Conservation (phyloP, 1,284 basidiomycete species). For the Lentinula novae-zelandiae region DNA sequence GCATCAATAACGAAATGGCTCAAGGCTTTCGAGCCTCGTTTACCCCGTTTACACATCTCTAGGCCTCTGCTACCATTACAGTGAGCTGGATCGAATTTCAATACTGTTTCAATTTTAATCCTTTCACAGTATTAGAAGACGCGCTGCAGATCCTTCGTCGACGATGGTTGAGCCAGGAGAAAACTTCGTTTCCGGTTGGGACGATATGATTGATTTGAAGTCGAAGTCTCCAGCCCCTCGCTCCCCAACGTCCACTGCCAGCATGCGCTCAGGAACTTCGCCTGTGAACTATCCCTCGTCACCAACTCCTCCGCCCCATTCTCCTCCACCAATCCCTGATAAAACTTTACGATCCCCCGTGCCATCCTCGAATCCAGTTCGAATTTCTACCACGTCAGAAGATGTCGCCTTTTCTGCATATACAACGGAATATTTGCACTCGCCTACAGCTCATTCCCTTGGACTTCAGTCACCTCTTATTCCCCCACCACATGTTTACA, state of each 20-base stretch:
- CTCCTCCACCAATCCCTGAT: neutral
- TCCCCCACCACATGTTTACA: slow-evolving; percentile 20
- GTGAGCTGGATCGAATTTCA: slow-evolving; percentile 10
- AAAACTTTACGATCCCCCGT: neutral
- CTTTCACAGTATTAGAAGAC: slow-evolving; percentile 13
- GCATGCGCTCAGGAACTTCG: neutral
- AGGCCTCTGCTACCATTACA: slow-evolving; percentile 10
- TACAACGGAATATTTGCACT: slow-evolving; percentile 42
- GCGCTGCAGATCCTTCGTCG: slow-evolving; percentile 11
- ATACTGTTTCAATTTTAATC: neutral
- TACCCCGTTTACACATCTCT: neutral
- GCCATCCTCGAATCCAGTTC: slow-evolving; percentile 4
- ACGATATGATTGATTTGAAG: slow-evolving; percentile 42
- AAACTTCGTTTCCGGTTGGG: slow-evolving; percentile 50
- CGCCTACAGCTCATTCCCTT: slow-evolving; percentile 33
- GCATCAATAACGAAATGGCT: neutral
- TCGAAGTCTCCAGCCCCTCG: slow-evolving; percentile 15
- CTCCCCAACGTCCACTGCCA: slow-evolving; percentile 8
- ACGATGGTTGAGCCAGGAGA: slow-evolving; percentile 14
- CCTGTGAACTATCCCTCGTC: slow-evolving; percentile 14
- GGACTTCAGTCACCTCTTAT: slow-evolving; percentile 25
- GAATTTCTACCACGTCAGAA: slow-evolving; percentile 23
- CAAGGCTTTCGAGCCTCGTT: neutral
- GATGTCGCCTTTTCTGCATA: slow-evolving; percentile 46
- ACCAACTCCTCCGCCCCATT: slow-evolving; percentile 14